These are phyloP conservation scores for Acanthamoeba culbertsoni DNA, from an alignment of 208 protist species.

Conservation along the genomic window DNA sequence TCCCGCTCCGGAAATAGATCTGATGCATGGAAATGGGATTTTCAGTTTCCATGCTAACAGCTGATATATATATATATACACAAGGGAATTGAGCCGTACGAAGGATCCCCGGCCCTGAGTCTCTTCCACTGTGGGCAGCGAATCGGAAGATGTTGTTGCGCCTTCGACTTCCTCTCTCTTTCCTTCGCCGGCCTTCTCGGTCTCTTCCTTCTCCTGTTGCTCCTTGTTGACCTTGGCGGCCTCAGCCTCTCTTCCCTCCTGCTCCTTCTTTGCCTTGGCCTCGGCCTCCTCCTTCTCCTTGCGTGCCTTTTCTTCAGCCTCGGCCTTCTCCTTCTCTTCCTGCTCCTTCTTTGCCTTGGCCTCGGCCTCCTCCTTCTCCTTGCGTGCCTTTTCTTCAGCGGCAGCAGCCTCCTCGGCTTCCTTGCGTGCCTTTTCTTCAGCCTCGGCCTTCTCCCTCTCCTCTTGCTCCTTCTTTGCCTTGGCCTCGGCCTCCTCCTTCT, in stretches of 20 bases:
- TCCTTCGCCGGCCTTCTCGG: not conserved
- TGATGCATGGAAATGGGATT: too few relatives aligned
- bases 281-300: not conserved
- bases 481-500: not conserved
- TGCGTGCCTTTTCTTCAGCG: not conserved
- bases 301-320: too few relatives aligned
- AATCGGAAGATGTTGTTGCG: not conserved
- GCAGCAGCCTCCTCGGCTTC: not conserved
- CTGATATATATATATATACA: not conserved
- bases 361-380: not conserved
- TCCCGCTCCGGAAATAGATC: constrained; percentile 1
- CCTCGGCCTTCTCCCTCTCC: not conserved
- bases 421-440: not conserved
- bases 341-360: not conserved
- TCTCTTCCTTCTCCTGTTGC: not conserved
- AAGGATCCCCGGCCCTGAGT: not conserved
- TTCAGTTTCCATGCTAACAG: too few relatives aligned
- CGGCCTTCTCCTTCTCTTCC: not conserved
- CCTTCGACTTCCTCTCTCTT: too few relatives aligned
- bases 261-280: not conserved
- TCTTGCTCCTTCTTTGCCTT: not conserved
- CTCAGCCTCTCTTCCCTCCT: not conserved
- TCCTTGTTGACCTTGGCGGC: not conserved
- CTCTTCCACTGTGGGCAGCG: not conserved
- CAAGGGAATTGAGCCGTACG: not conserved